These are phyloP conservation scores for Debaryomyces robertsiae DNA, from an alignment of 1,139 yeast species.

Conservation along the genomic window DNA sequence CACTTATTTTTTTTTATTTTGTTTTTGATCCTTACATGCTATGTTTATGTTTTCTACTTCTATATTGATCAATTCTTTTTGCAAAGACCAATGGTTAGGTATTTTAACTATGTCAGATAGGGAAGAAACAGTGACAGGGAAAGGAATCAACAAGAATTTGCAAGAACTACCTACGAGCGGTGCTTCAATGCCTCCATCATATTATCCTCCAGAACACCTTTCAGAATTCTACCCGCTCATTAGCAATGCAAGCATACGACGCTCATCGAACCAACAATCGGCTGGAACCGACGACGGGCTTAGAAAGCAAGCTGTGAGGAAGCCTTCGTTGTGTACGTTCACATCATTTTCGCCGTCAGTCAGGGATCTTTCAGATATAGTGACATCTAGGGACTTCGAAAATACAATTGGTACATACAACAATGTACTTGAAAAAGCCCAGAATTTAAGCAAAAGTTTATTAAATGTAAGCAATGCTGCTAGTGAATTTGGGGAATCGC, in stretches of 20 bases:
- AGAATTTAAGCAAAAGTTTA: conserved; percentile 53
- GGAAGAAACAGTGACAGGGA: background rate
- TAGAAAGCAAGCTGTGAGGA: conserved; percentile 19
- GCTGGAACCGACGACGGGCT: background rate
- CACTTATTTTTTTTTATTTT: conserved; percentile 34
- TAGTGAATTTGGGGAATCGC: conserved; percentile 69
- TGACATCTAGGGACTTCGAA: conserved; percentile 60
- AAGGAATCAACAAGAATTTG: background rate
- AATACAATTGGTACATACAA: conserved; percentile 50
- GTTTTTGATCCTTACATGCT: background rate
- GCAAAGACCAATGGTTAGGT: too few relatives aligned
- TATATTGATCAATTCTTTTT: too few relatives aligned
- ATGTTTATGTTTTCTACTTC: background rate
- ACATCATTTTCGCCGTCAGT: conserved; percentile 53
- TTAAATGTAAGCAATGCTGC: conserved; percentile 60
- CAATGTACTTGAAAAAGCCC: conserved; percentile 54
- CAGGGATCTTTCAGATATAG: conserved; percentile 58
- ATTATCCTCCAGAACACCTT: conserved; percentile 49
- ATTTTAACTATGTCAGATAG: background rate
- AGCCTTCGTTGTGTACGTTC: conserved; percentile 39
- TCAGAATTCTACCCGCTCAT: conserved; percentile 57
- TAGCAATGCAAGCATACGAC: conserved; percentile 28
- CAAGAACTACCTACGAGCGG: background rate
- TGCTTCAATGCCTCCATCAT: background rate
- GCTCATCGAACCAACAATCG: conserved; percentile 14